Conservation (phyloP, 2,329 filamentous ascomycete species). For the Arthrobotrys pseudoclavata region DNA sequence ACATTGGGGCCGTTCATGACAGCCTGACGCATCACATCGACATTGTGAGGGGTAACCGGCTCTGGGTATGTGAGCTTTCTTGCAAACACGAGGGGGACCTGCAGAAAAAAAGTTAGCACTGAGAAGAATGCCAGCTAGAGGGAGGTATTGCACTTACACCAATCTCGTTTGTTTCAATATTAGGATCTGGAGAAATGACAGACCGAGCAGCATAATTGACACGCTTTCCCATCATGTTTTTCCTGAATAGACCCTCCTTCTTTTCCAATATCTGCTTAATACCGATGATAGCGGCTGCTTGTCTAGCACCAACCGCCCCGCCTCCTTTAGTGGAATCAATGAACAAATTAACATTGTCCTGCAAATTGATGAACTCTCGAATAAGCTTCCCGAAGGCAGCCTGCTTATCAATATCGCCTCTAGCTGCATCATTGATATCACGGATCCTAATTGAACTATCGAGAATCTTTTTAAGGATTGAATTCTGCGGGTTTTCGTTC, state of each 20-base stretch:
- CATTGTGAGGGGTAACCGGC: constrained; percentile 96
- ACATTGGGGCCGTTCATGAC: constrained; percentile 94
- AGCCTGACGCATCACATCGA: constrained; percentile 92
- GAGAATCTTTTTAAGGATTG: constrained; percentile 80
- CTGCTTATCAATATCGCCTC: constrained; percentile 27
- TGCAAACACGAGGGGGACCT: constrained; percentile 87
- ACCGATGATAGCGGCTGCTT: constrained; percentile 76
- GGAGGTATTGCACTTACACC: constrained; percentile 72
- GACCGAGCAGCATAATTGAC: constrained; percentile 97
- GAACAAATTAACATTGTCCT: constrained; percentile 91
- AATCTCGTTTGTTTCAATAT: constrained; percentile 99
- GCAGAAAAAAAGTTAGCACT: neutral
- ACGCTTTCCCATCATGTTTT: constrained; percentile 99
- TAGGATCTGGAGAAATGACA: constrained; percentile 98
- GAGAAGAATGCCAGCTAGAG: neutral
- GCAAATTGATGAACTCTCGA: constrained; percentile 70
- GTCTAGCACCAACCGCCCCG: constrained; percentile 78
- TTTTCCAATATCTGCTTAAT: constrained; percentile 99
- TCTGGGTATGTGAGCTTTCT: constrained; percentile 96
- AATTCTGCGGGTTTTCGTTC: constrained; percentile 89
- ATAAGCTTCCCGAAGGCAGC: constrained; percentile 60
- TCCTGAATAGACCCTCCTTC: constrained; percentile 97
- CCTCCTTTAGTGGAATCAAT: constrained; percentile 81
- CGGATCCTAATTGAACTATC: constrained; percentile 78
- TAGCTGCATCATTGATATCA: constrained; percentile 60